Evolutionary conservation across 176 grass and related monocot species (phyloP).

Genomic region (Melocanna baccifera): DNA sequence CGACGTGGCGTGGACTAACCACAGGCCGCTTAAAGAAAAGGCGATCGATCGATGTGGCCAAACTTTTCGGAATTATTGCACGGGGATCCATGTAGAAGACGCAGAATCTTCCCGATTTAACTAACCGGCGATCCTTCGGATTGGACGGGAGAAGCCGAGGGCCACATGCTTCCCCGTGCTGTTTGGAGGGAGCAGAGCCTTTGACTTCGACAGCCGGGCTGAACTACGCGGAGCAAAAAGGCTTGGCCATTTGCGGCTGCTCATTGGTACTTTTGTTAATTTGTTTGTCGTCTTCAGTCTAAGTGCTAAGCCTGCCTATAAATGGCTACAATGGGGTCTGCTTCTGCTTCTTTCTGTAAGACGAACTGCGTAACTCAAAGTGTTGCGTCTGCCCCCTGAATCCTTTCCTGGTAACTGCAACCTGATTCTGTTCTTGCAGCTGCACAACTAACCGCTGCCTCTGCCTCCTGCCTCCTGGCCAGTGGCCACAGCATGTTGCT

Average conservation of each 20-base stretch:
- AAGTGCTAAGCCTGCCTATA: neutral
- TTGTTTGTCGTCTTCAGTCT: neutral
- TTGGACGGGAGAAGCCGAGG: neutral
- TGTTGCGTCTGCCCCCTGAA: no score
- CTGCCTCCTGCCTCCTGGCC: neutral
- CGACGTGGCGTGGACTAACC: neutral
- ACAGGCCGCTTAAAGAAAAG: neutral
- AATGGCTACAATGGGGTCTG: no score
- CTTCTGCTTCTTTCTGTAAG: neutral
- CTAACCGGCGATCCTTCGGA: neutral
- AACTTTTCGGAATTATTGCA: conserved; percentile 31
- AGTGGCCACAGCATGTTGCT: neutral
- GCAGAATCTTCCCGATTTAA: neutral
- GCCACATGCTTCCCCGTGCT: neutral
- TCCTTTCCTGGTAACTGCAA: neutral
- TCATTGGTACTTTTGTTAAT: neutral
- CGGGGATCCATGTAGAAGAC: neutral
- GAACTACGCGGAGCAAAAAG: neutral
- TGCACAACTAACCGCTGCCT: no score
- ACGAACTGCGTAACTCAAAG: neutral
- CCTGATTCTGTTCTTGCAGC: no score
- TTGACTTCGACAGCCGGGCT: conserved; percentile 4
- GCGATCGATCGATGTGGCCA: neutral
- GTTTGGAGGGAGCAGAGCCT: neutral
- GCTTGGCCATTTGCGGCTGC: neutral